These are phyloP conservation scores for Solanum chmielewskii DNA, from an alignment of 257 asterid species.

Conservation along the genomic window DNA sequence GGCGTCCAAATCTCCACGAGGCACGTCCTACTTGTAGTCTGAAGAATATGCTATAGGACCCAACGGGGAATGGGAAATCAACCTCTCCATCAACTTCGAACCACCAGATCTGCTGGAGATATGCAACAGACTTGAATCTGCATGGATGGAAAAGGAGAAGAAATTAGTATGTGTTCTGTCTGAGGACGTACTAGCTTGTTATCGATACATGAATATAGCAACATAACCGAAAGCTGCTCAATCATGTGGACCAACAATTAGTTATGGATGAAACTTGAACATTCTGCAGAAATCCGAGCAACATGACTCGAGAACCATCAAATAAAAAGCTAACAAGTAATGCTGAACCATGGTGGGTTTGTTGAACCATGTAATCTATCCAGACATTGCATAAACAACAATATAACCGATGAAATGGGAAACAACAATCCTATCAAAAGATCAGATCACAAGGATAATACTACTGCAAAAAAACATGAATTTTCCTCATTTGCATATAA, in stretches of 20 bases:
- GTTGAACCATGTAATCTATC: background rate
- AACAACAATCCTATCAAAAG: background rate
- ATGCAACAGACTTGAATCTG: slow-evolving; percentile 66
- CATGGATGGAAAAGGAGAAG: background rate
- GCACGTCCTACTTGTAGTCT: slow-evolving; percentile 68
- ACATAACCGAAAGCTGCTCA: too few relatives aligned
- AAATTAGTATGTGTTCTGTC: background rate
- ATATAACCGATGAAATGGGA: background rate
- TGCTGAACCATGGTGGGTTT: background rate
- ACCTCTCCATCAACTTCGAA: slow-evolving; percentile 80
- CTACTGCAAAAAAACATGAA: background rate
- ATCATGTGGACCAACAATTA: background rate
- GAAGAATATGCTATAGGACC: slow-evolving; percentile 70
- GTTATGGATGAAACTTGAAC: background rate
- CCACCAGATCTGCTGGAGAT: slow-evolving; percentile 98
- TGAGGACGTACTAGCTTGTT: background rate
- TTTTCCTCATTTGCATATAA: too few relatives aligned
- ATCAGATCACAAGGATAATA: background rate
- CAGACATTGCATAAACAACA: background rate
- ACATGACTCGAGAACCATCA: background rate
- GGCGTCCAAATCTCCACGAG: slow-evolving; percentile 51
- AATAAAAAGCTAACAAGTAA: background rate
- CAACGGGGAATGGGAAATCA: slow-evolving; percentile 73
- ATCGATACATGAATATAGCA: background rate
- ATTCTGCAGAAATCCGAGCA: background rate